These are phyloP conservation scores for Pleurozium schreberi DNA, from an alignment of 225 moss, liverwort and hornwort species.

Conservation along the genomic window DNA sequence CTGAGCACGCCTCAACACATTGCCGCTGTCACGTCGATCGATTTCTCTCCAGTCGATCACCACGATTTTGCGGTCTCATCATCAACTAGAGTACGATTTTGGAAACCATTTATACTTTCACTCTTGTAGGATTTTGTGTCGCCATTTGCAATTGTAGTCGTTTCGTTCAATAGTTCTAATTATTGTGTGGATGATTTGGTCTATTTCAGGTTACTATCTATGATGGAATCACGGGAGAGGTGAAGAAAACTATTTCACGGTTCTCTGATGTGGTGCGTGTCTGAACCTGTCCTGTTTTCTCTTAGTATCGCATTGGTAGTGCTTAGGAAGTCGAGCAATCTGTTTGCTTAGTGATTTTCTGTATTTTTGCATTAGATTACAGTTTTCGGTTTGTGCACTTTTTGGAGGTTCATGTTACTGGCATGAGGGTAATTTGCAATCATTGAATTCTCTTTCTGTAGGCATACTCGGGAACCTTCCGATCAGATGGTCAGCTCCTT, in stretches of 20 bases:
- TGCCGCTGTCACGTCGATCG: conserved; percentile 49
- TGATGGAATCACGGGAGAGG: conserved; percentile 63
- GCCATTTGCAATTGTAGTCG: neutral
- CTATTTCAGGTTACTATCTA: conserved; percentile 53
- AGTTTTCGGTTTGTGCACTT: neutral
- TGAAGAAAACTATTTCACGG: conserved; percentile 72
- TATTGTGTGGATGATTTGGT: neutral
- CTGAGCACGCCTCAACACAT: conserved; percentile 53
- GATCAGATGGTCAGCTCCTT: conserved; percentile 87
- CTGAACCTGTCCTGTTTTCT: neutral
- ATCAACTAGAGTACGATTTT: conserved; percentile 59
- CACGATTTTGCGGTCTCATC: conserved; percentile 86
- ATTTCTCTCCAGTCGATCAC: conserved; percentile 50
- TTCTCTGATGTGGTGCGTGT: conserved; percentile 76
- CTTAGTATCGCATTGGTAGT: neutral
- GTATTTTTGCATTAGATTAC: neutral
- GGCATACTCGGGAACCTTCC: conserved; percentile 83
- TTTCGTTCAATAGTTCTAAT: neutral
- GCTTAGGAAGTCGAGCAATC: neutral
- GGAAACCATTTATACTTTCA: neutral
- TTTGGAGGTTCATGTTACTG: neutral
- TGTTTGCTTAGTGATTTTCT: neutral
- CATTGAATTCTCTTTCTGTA: neutral
- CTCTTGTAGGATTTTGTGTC: neutral
- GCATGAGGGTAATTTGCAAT: neutral